A percentile compares a stretch with the other conserved stretches of the same genome.
Conservation (phyloP, 1,284 basidiomycete genomes). For the Tilletia walkeri region DNA sequence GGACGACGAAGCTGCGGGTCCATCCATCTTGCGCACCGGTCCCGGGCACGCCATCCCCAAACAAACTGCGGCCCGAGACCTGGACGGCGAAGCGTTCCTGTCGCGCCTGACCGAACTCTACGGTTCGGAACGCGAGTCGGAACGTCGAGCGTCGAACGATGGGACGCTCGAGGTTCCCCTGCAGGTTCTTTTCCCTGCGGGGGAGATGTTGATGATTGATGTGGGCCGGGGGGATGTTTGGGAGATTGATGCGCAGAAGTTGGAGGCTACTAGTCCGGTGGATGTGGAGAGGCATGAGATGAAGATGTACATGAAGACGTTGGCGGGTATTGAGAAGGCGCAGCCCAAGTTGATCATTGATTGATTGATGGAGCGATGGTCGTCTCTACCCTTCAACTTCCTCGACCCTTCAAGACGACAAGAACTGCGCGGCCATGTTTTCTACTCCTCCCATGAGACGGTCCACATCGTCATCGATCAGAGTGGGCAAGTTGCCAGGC, state of each 20-base stretch:
- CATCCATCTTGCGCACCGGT: neutral
- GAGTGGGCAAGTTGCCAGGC: too few species aligned
- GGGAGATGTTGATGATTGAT: slow-evolving; percentile 10
- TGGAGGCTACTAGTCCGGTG: slow-evolving; percentile 5
- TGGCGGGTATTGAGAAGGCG: neutral
- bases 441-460: too few species aligned
- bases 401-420: too few species aligned
- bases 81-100: slow-evolving; percentile 10
- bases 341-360: neutral
- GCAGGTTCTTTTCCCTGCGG: neutral
- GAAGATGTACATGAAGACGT: neutral
- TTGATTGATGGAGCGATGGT: too few species aligned
- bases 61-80: slow-evolving; percentile 3
- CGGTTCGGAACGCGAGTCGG: slow-evolving; percentile 4
- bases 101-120: neutral
- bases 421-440: too few species aligned
- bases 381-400: too few species aligned
- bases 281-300: slow-evolving; percentile 10
- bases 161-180: slow-evolving; percentile 7
- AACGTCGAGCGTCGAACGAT: neutral
- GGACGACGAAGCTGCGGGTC: too few species aligned
- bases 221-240: neutral
- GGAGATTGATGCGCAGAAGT: slow-evolving; percentile 10
- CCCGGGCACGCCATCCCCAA: neutral
- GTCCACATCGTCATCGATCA: too few species aligned